These are phyloP conservation scores for Nitzschia inconspicua DNA, from an alignment of 108 stramenopile genomes.

Conservation along the genomic window DNA sequence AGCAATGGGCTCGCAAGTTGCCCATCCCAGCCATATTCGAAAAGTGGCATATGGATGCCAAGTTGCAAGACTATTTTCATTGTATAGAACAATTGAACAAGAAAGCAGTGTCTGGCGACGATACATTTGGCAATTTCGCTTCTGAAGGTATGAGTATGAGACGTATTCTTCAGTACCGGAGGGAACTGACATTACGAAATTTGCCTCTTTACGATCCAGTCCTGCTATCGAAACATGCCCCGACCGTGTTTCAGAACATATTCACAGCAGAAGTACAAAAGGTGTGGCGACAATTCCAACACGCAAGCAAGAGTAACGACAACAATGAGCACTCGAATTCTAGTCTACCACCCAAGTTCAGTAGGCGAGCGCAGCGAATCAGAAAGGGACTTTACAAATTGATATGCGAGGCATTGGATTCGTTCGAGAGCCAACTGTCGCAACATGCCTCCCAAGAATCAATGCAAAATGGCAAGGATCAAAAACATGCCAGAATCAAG, in stretches of 20 bases:
- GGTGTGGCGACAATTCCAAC: slow-evolving; percentile 14
- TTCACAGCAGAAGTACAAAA: slow-evolving; percentile 15
- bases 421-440: slow-evolving; percentile 11
- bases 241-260: slow-evolving; percentile 4
- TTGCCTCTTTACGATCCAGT: slow-evolving; percentile 17
- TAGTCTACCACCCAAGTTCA: slow-evolving; percentile 14
- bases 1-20: no score
- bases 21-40: slow-evolving; percentile 61
- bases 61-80: slow-evolving; percentile 20
- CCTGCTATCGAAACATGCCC: slow-evolving; percentile 9
- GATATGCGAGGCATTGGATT: slow-evolving; percentile 14
- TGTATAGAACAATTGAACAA: background rate
- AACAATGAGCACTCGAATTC: background rate
- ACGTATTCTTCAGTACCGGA: no score
- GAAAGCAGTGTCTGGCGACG: no score
- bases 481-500: background rate
- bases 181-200: background rate
- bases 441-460: slow-evolving; percentile 9
- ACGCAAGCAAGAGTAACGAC: background rate
- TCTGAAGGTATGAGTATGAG: no score
- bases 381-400: slow-evolving; percentile 5
- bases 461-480: background rate
- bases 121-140: no score
- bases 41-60: slow-evolving; percentile 53
- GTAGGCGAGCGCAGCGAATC: slow-evolving; percentile 17